These are phyloP conservation scores for Cyclostephanos tholiformis DNA, from an alignment of 108 stramenopile genomes.

Conservation along the genomic window DNA sequence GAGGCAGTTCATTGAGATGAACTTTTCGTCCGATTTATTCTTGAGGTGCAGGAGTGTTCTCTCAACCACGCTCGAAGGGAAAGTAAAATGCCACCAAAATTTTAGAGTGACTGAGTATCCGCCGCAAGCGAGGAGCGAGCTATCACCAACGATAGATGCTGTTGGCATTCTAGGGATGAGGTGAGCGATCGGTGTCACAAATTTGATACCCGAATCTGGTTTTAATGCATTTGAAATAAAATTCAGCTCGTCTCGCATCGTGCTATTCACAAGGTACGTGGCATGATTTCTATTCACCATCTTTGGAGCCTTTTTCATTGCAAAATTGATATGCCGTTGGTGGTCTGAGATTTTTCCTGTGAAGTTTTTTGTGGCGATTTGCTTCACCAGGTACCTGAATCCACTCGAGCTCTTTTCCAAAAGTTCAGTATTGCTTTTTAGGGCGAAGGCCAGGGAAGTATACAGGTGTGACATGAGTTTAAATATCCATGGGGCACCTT, in stretches of 20 bases:
- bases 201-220: neutral
- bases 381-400: neutral
- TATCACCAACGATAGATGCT: neutral
- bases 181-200: neutral
- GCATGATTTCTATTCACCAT: neutral
- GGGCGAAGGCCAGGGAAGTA: conserved; percentile 12
- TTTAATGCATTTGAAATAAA: neutral
- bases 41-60: neutral
- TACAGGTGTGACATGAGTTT: conserved; percentile 22
- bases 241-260: conserved; percentile 12
- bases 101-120: neutral
- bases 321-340: neutral
- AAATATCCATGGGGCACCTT: conserved; percentile 13
- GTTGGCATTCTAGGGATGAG: conserved; percentile 2
- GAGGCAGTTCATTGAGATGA: conserved; percentile 12
- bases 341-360: too few species aligned
- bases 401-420: neutral
- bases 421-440: conserved; percentile 3
- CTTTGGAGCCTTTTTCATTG: conserved; percentile 1
- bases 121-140: neutral
- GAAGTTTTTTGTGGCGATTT: neutral
- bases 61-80: neutral
- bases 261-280: neutral
- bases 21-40: neutral
- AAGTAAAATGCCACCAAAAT: conserved; percentile 18